Percentiles rank a stretch among this genome's conserved stretches.
phyloP scores from a whole-genome alignment of 768 basidiomycete genomes.

The Russula abietina region DNA sequence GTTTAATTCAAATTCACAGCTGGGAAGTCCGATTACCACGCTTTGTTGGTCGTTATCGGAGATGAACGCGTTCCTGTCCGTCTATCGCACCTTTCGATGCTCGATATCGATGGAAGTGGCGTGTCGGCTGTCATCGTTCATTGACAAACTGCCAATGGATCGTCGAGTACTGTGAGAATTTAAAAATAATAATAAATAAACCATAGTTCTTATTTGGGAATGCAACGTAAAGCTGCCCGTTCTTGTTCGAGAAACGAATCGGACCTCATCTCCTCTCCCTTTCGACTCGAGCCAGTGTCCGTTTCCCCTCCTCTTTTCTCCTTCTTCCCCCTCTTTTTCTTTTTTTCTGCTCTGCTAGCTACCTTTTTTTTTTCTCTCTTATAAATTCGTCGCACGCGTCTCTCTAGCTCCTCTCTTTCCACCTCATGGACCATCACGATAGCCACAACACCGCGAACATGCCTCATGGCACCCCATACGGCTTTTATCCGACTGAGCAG shows the following conservation, averaged over 20 bases:
- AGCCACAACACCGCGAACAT: conserved; percentile 26
- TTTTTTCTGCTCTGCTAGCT: conserved; percentile 26
- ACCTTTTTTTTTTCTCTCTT: conserved; percentile 20
- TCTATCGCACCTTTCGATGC: conserved; percentile 3
- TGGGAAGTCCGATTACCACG: not conserved
- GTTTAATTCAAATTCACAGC: too few species aligned
- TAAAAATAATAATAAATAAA: not conserved
- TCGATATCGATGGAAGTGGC: conserved; percentile 1
- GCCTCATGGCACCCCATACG: conserved; percentile 31
- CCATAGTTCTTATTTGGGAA: not conserved
- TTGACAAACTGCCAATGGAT: not conserved
- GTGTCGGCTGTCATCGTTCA: too few species aligned
- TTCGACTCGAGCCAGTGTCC: not conserved
- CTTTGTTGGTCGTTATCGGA: not conserved
- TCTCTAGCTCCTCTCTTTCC: conserved; percentile 23
- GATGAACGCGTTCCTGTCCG: conserved; percentile 12
- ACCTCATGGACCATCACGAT: conserved; percentile 32
- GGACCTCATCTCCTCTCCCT: conserved; percentile 6
- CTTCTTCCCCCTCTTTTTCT: conserved; percentile 30
- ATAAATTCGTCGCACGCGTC: conserved; percentile 25
- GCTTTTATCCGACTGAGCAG: conserved; percentile 33
- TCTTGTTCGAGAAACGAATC: not conserved
- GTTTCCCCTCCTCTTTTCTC: conserved; percentile 15
- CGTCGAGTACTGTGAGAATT: not conserved
- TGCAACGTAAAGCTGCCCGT: not conserved